phyloP scores from a whole-genome alignment of 345 rosid species.

The Melaleuca alternifolia region DNA sequence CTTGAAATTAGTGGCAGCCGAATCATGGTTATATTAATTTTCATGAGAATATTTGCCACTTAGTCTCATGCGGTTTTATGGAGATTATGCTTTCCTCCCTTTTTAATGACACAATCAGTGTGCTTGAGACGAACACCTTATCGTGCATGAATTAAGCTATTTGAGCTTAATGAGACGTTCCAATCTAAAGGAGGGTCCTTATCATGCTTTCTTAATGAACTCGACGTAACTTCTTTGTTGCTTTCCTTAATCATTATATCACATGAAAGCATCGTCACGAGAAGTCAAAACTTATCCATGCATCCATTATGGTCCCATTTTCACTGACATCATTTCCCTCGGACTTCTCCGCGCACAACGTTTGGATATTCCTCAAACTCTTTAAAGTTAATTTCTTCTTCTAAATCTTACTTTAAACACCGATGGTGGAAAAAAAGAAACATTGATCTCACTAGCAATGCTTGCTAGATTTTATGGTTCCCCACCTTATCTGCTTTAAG shows the following conservation, averaged over 20 bases:
- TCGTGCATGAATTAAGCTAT: neutral
- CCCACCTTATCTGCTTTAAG: neutral
- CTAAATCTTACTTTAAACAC: no score
- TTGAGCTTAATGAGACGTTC: neutral
- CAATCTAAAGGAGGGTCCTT: neutral
- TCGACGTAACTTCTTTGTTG: neutral
- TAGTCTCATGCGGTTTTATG: neutral
- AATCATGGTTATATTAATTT: neutral
- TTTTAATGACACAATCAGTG: neutral
- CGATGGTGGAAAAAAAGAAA: neutral
- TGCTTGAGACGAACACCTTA: neutral
- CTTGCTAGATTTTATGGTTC: neutral
- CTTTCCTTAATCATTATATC: neutral
- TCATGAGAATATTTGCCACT: neutral
- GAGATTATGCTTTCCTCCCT: neutral
- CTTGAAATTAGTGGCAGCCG: neutral
- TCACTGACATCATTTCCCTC: neutral
- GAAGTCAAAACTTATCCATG: constrained; percentile 45
- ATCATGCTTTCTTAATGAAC: neutral
- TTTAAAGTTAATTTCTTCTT: neutral
- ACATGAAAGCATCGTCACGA: constrained; percentile 2
- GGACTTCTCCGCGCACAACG: neutral
- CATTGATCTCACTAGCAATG: neutral
- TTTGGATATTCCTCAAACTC: neutral
- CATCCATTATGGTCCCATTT: neutral